phyloP scores from a whole-genome alignment of 139 green algal species.

The Protoeuglena noctilucae region DNA sequence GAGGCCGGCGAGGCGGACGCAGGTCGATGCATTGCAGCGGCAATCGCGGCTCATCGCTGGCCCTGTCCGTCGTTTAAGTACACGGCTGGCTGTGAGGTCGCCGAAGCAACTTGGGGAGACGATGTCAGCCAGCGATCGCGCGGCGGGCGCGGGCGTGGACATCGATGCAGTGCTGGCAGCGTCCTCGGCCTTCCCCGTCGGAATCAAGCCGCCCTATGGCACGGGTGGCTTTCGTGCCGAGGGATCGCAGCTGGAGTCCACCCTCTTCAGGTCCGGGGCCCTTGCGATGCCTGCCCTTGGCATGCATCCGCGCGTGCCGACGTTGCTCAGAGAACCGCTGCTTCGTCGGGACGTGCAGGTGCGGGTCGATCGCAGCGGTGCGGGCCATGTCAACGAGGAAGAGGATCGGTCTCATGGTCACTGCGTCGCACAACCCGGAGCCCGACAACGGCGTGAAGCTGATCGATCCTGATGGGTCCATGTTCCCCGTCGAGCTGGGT shows the following conservation, averaged over 20 bases:
- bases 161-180: too few species aligned
- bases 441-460: slow-evolving; percentile 94
- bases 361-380: slow-evolving; percentile 57
- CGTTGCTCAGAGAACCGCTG: background rate
- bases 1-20: too few species aligned
- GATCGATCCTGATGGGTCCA: slow-evolving; percentile 61
- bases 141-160: too few species aligned
- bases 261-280: slow-evolving; percentile 52
- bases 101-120: too few species aligned
- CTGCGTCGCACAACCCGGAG: slow-evolving; percentile 86
- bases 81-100: too few species aligned
- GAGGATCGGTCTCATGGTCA: slow-evolving; percentile 76
- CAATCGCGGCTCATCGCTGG: too few species aligned
- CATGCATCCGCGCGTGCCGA: background rate
- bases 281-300: background rate
- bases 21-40: too few species aligned
- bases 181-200: too few species aligned
- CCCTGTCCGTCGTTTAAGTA: too few species aligned
- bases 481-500: slow-evolving; percentile 50
- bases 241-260: slow-evolving; percentile 51
- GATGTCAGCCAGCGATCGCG: too few species aligned
- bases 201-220: slow-evolving; percentile 55
- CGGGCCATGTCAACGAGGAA: slow-evolving; percentile 20
- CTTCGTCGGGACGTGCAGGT: slow-evolving; percentile 5
- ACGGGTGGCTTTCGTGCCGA: slow-evolving; percentile 77